Percentiles rank a stretch among this genome's conserved stretches.
These are phyloP conservation scores for Botrytis tulipae DNA, from an alignment of 2,329 filamentous ascomycete genomes.

Conservation along the genomic window DNA sequence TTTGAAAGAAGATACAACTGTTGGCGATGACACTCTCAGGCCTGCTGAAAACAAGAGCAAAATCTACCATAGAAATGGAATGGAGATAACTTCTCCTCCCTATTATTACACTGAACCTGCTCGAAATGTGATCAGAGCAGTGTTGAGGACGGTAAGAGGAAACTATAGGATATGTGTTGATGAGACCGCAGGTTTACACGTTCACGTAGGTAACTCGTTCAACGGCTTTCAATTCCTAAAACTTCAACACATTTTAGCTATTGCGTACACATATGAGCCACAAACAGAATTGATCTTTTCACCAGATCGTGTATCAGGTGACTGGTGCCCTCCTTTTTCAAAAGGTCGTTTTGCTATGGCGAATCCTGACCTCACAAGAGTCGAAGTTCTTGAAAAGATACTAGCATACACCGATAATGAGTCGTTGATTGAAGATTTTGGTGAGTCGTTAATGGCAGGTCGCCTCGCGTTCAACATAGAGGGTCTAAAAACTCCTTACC, in stretches of 20 bases:
- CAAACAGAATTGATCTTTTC: conserved; percentile 21
- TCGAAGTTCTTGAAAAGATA: neutral
- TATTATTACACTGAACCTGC: neutral
- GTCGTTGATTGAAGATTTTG: neutral
- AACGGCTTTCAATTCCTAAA: conserved; percentile 29
- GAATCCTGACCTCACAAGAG: neutral
- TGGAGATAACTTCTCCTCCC: neutral
- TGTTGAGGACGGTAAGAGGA: conserved; percentile 18
- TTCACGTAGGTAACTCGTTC: conserved; percentile 37
- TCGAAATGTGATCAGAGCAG: conserved; percentile 2
- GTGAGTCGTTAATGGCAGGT: too few relatives aligned
- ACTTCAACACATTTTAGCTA: conserved; percentile 34
- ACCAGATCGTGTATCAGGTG: neutral
- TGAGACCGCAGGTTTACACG: conserved; percentile 33
- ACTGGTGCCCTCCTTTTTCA: neutral
- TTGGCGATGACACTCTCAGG: neutral
- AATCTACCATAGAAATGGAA: neutral
- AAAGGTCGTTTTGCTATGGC: neutral
- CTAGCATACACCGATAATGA: neutral
- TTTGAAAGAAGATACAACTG: accelerated
- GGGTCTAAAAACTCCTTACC: neutral
- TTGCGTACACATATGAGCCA: conserved; percentile 34
- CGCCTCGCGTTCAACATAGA: neutral
- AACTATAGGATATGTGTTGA: conserved; percentile 32
- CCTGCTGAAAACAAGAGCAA: too few relatives aligned